A percentile compares a stretch with the other conserved stretches of the same genome.
Evolutionary conservation across 257 asterid genomes (phyloP).

Genomic region (Nicotiana obtusifolia): DNA sequence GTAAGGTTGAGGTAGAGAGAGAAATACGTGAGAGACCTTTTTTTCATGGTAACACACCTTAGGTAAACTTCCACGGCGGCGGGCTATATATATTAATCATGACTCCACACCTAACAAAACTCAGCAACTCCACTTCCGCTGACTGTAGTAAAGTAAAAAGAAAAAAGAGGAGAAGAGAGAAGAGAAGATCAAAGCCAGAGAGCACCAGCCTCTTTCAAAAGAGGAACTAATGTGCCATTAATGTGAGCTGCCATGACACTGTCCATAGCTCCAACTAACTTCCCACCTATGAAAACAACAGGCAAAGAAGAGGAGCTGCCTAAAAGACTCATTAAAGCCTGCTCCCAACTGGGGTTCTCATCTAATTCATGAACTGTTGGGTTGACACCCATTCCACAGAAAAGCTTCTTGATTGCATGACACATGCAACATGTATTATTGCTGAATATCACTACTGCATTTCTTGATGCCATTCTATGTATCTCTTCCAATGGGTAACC

Average conservation of each 20-base stretch:
- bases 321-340: slow-evolving; percentile 6
- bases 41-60: too few species aligned
- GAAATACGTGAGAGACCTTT: too few species aligned
- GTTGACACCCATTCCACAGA: slow-evolving; percentile 27
- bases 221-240: slow-evolving; percentile 22
- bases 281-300: slow-evolving; percentile 26
- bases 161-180: neutral
- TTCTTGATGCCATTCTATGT: slow-evolving; percentile 15
- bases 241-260: slow-evolving; percentile 26
- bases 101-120: too few species aligned
- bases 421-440: slow-evolving; percentile 27
- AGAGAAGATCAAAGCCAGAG: slow-evolving; percentile 19
- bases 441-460: slow-evolving; percentile 27
- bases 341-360: slow-evolving; percentile 14
- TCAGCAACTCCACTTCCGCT: neutral
- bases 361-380: slow-evolving; percentile 21
- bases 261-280: slow-evolving; percentile 22
- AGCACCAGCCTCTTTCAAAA: slow-evolving; percentile 29
- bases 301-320: slow-evolving; percentile 13
- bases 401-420: slow-evolving; percentile 22
- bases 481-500: neutral
- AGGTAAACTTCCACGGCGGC: too few species aligned
- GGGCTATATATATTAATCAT: too few species aligned
- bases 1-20: too few species aligned
- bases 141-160: too few species aligned